Evolutionary conservation across 768 basidiomycete genomes (phyloP).

Genomic region (Lactarius sp.): DNA sequence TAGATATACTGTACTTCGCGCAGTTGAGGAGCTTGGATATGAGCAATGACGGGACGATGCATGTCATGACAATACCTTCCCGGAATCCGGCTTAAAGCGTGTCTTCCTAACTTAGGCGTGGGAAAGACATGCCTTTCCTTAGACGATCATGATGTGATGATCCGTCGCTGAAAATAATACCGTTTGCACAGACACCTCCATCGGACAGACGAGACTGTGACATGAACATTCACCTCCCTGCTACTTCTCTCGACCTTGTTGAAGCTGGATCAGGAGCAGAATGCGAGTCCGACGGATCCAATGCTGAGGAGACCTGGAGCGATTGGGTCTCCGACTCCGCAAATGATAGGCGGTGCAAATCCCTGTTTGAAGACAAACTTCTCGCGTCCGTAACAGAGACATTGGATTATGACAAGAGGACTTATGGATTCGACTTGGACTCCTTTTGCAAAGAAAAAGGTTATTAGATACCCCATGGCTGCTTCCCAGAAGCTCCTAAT

Average conservation of each 20-base stretch:
- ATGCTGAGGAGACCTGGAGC: constrained; percentile 63
- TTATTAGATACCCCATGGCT: constrained; percentile 27
- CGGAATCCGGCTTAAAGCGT: too few relatives aligned
- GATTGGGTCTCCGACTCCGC: constrained; percentile 76
- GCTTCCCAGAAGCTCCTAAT: constrained; percentile 2
- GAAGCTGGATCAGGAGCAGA: constrained; percentile 4
- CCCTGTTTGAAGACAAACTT: constrained; percentile 67
- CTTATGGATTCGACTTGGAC: constrained; percentile 60
- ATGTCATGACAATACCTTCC: too few relatives aligned
- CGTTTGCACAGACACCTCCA: too few relatives aligned
- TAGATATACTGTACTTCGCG: too few relatives aligned
- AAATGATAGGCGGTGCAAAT: constrained; percentile 47
- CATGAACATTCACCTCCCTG: constrained; percentile 21
- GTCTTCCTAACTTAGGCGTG: neutral
- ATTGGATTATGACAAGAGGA: constrained; percentile 53
- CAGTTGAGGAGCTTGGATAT: too few relatives aligned
- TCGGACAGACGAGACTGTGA: neutral
- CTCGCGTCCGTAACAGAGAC: constrained; percentile 58
- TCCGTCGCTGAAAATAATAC: neutral
- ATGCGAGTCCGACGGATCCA: constrained; percentile 20
- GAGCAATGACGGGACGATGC: too few relatives aligned
- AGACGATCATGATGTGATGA: neutral
- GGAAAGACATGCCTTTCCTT: neutral
- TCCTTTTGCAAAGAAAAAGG: constrained; percentile 51
- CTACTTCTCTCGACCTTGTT: constrained; percentile 2